A percentile compares a stretch with the other conserved stretches of the same genome.
Conservation (phyloP, 2,329 filamentous ascomycete species). For the Alternaria postmessia region DNA sequence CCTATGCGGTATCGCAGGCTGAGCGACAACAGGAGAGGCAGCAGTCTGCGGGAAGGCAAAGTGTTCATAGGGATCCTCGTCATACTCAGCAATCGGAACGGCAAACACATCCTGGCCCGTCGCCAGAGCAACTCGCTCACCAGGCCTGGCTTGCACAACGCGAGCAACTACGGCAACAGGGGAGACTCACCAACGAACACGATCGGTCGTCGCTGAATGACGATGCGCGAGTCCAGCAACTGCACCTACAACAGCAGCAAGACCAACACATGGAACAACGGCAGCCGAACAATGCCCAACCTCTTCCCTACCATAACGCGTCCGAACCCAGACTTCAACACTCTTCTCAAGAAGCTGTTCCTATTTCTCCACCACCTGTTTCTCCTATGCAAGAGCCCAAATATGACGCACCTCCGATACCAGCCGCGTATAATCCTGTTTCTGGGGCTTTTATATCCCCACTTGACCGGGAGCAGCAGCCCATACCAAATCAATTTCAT, state of each 20-base stretch:
- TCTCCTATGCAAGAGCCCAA: conserved; percentile 37
- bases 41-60: conserved; percentile 4
- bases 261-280: conserved; percentile 18
- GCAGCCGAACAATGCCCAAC: conserved; percentile 14
- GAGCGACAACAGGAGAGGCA: conserved; percentile 11
- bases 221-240: conserved; percentile 21
- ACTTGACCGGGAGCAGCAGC: conserved; percentile 22
- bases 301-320: conserved; percentile 25
- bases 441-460: conserved; percentile 43
- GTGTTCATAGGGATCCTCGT: conserved; percentile 2
- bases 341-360: conserved; percentile 14
- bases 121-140: conserved; percentile 3
- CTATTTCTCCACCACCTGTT: conserved; percentile 30
- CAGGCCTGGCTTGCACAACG: conserved; percentile 11
- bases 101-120: conserved; percentile 6
- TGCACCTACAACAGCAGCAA: conserved; percentile 17
- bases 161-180: conserved; percentile 14
- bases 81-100: conserved; percentile 15
- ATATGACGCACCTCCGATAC: conserved; percentile 49
- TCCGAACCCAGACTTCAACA: conserved; percentile 29
- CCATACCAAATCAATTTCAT: conserved; percentile 23
- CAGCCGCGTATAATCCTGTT: conserved; percentile 46
- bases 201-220: conserved; percentile 12
- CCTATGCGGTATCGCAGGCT: conserved; percentile 8
- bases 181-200: conserved; percentile 1